A percentile compares a stretch with the other conserved stretches of the same genome.
These are phyloP conservation scores for Brassica incana DNA, from an alignment of 345 rosid genomes.

Conservation along the genomic window DNA sequence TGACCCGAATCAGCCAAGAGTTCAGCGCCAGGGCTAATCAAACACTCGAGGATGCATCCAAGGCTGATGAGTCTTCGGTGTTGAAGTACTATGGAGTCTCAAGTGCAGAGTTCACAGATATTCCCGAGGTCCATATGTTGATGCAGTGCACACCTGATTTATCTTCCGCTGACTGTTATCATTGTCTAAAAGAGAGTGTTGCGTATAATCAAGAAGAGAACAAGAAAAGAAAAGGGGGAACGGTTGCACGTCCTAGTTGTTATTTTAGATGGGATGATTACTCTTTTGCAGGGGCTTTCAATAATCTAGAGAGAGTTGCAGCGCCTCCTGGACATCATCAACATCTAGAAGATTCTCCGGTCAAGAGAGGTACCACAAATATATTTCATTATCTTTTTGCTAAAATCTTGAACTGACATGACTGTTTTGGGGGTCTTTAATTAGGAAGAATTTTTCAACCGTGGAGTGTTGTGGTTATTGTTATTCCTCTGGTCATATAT, in stretches of 20 bases:
- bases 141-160: conserved; percentile 66
- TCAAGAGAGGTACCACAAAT: conserved; percentile 30
- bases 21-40: conserved; percentile 33
- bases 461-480: conserved; percentile 33
- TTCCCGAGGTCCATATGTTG: conserved; percentile 35
- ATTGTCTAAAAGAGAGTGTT: conserved; percentile 33
- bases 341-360: background rate
- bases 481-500: conserved; percentile 29
- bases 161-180: conserved; percentile 36
- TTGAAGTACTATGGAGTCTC: conserved; percentile 45
- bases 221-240: conserved; percentile 41
- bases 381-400: background rate
- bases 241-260: conserved; percentile 45
- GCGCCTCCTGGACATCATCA: conserved; percentile 35
- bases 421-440: background rate
- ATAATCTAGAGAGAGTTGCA: conserved; percentile 12
- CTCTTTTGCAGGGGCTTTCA: background rate
- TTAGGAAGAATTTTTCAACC: conserved; percentile 31
- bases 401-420: background rate
- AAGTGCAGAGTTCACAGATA: conserved; percentile 22
- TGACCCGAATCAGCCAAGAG: conserved; percentile 29
- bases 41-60: conserved; percentile 33
- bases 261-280: conserved; percentile 39
- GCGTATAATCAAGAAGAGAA: conserved; percentile 20
- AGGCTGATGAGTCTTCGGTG: conserved; percentile 34